These are phyloP conservation scores for Leucaena leucocephala DNA, from an alignment of 306 rosid species.

Conservation along the genomic window DNA sequence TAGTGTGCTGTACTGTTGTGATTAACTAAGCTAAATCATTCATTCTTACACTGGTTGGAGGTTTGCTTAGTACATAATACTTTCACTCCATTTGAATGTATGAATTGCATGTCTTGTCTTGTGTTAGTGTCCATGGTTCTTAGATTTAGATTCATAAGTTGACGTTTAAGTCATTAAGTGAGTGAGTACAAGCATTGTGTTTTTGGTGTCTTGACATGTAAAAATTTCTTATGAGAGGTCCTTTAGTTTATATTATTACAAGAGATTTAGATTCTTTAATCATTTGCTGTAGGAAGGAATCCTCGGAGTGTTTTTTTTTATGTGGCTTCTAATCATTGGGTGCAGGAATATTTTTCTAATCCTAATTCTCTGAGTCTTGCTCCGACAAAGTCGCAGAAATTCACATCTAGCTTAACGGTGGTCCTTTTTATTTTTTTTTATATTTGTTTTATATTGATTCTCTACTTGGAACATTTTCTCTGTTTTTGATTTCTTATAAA, in stretches of 20 bases:
- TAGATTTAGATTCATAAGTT: neutral
- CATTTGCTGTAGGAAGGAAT: neutral
- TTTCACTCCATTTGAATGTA: neutral
- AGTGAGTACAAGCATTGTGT: neutral
- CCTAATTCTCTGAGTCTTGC: slow-evolving; percentile 66
- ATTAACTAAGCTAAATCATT: neutral
- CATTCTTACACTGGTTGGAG: neutral
- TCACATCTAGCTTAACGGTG: slow-evolving; percentile 81
- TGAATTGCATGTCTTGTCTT: neutral
- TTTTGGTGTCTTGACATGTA: neutral
- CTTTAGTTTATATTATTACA: neutral
- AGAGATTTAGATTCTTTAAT: neutral
- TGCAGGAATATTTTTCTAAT: slow-evolving; percentile 88
- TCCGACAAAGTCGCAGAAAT: slow-evolving; percentile 86
- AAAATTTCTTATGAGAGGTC: neutral
- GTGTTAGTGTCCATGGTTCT: neutral
- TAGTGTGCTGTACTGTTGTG: neutral
- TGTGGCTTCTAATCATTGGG: slow-evolving; percentile 33
- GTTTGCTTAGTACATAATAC: neutral
- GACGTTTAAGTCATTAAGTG: neutral
- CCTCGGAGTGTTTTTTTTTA: slow-evolving; percentile 7
- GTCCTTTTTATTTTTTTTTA: slow-evolving; percentile 22
- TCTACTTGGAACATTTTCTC: slow-evolving; percentile 9
- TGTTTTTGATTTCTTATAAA: slow-evolving; percentile 15
- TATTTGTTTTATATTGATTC: neutral